Conservation (phyloP, 805 yeast genomes). For the Blastobotrys peoriensis region DNA sequence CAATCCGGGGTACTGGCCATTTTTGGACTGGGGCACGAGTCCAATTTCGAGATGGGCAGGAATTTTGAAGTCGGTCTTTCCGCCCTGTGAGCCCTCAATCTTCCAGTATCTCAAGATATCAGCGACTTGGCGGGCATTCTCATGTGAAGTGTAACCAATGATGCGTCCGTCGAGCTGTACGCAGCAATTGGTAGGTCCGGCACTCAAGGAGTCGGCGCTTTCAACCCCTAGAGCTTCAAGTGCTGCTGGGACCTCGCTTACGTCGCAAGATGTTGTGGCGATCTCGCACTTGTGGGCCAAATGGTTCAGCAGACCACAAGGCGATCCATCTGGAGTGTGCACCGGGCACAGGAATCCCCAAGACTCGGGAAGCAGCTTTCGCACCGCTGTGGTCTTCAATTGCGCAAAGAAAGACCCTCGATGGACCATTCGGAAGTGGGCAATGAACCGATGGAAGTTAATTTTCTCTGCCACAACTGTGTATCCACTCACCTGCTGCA, state of each 20-base stretch:
- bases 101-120: constrained; percentile 91
- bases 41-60: constrained; percentile 91
- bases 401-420: constrained; percentile 99
- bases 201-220: constrained; percentile 69
- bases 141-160: constrained; percentile 91
- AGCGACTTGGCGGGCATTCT: constrained; percentile 78
- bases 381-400: constrained; percentile 92
- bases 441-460: constrained; percentile 90
- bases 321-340: constrained; percentile 99
- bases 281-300: constrained; percentile 91
- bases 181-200: constrained; percentile 83
- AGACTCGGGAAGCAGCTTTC: constrained; percentile 93
- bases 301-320: constrained; percentile 96
- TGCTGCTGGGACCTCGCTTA: constrained; percentile 59
- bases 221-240: constrained; percentile 67
- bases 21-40: constrained; percentile 88
- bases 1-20: constrained; percentile 97
- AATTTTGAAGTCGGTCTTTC: constrained; percentile 46
- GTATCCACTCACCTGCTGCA: constrained; percentile 96
- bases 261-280: constrained; percentile 71
- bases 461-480: constrained; percentile 98
- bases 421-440: constrained; percentile 99
- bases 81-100: constrained; percentile 58
- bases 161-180: constrained; percentile 91
- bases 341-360: constrained; percentile 99